Evolutionary conservation across 805 yeast genomes (phyloP).

Genomic region (Millerozyma miso): DNA sequence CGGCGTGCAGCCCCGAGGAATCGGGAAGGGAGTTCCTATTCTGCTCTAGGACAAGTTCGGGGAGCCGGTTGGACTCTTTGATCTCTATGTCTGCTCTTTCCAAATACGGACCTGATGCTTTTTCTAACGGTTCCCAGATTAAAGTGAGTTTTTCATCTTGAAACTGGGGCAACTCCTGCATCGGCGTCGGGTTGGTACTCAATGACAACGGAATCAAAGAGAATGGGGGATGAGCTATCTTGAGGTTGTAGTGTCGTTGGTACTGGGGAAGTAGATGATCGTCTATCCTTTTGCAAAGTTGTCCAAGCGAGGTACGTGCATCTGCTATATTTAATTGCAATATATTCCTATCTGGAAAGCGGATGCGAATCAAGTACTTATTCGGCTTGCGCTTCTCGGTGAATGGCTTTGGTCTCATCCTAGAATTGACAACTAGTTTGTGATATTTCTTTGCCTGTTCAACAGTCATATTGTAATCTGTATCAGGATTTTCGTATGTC

Average conservation of each 20-base stretch:
- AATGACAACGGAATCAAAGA: constrained; percentile 23
- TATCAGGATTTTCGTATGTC: constrained; percentile 38
- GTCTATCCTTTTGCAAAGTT: constrained; percentile 33
- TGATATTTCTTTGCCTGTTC: constrained; percentile 36
- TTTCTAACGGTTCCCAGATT: constrained; percentile 29
- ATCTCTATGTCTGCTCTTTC: constrained; percentile 6
- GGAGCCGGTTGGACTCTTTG: constrained; percentile 27
- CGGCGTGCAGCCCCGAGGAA: constrained; percentile 5
- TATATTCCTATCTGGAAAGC: constrained; percentile 36
- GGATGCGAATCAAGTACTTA: constrained; percentile 28
- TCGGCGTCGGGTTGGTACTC: constrained; percentile 18
- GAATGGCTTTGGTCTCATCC: constrained; percentile 9
- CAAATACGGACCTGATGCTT: constrained; percentile 18
- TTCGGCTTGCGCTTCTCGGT: constrained; percentile 14
- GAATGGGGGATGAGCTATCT: constrained; percentile 38
- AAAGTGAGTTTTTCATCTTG: constrained; percentile 26
- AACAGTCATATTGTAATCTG: constrained; percentile 37
- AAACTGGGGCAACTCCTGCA: constrained; percentile 28
- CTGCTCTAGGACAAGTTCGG: constrained; percentile 32
- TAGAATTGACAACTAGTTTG: constrained; percentile 26
- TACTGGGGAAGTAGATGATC: constrained; percentile 23
- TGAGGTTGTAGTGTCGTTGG: constrained; percentile 27
- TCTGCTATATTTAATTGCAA: constrained; percentile 32
- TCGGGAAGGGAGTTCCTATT: constrained; percentile 30
- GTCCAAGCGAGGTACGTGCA: constrained; percentile 27